These are phyloP conservation scores for Populus hybrid DNA, from an alignment of 441 rosid genomes.

Conservation along the genomic window DNA sequence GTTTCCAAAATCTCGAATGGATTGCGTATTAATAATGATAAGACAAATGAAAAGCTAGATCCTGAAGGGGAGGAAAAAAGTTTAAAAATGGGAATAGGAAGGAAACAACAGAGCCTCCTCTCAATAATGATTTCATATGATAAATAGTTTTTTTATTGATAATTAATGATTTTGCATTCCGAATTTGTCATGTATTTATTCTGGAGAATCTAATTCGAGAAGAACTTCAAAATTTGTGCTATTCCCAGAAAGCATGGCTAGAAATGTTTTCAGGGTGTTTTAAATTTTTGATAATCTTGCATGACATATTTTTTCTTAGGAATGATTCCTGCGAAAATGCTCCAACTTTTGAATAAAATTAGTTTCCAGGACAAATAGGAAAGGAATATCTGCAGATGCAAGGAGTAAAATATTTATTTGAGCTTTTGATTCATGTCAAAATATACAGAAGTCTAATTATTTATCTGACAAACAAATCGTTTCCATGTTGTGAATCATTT, in stretches of 20 bases:
- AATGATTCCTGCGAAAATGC: background rate
- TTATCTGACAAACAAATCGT: background rate
- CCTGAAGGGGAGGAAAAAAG: background rate
- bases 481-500: too few species aligned
- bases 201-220: background rate
- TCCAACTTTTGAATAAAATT: background rate
- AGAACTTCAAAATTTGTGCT: background rate
- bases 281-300: background rate
- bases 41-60: slow-evolving; percentile 2
- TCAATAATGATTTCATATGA: background rate
- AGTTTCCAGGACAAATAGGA: background rate
- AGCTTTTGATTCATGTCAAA: background rate
- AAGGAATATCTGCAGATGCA: background rate
- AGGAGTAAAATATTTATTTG: background rate
- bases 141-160: background rate
- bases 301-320: background rate
- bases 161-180: background rate
- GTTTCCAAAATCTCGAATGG: background rate
- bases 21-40: background rate
- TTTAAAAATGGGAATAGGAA: background rate
- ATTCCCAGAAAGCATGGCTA: background rate
- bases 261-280: background rate
- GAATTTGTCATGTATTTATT: background rate
- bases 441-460: background rate
- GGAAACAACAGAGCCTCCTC: background rate